phyloP scores from a whole-genome alignment of 305 asterid genomes.

The Stenogyne calaminthoides region DNA sequence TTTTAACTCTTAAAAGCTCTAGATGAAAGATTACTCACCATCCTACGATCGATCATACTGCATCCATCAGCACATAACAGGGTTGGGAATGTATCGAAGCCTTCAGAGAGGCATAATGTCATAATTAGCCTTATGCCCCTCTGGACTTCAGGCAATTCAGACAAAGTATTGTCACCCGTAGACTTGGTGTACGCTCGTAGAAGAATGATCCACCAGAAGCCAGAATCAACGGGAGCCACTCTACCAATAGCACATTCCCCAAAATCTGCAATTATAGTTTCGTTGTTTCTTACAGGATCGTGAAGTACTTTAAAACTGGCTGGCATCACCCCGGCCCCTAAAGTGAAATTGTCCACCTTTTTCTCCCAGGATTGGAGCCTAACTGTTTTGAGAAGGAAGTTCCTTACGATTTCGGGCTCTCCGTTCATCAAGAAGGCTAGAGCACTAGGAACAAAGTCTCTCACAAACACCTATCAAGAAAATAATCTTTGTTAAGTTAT shows the following conservation, averaged over 20 bases:
- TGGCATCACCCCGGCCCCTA: slow-evolving; percentile 94
- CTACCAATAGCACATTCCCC: slow-evolving; percentile 95
- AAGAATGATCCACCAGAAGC: slow-evolving; percentile 98
- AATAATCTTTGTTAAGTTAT: background rate
- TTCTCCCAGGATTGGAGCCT: slow-evolving; percentile 96
- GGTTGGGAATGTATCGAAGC: slow-evolving; percentile 89
- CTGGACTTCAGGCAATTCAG: slow-evolving; percentile 81
- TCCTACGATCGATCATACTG: slow-evolving; percentile 88
- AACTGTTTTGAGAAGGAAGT: slow-evolving; percentile 76
- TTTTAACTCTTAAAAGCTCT: background rate
- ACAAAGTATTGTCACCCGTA: slow-evolving; percentile 80
- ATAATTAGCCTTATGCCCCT: slow-evolving; percentile 77
- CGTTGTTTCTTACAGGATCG: slow-evolving; percentile 74
- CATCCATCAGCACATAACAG: slow-evolving; percentile 94
- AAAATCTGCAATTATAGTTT: slow-evolving; percentile 83
- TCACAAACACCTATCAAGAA: slow-evolving; percentile 67
- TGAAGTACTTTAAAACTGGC: slow-evolving; percentile 96
- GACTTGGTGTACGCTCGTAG: slow-evolving; percentile 95
- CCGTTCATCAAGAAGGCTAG: slow-evolving; percentile 95
- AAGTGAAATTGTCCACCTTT: slow-evolving; percentile 79
- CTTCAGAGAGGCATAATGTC: slow-evolving; percentile 83
- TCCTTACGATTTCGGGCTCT: slow-evolving; percentile 88
- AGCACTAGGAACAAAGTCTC: slow-evolving; percentile 96
- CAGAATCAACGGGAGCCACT: slow-evolving; percentile 97
- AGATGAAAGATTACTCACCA: slow-evolving; percentile 55